phyloP scores from a whole-genome alignment of 495 filamentous ascomycete genomes.

The Penicillium alfredii region DNA sequence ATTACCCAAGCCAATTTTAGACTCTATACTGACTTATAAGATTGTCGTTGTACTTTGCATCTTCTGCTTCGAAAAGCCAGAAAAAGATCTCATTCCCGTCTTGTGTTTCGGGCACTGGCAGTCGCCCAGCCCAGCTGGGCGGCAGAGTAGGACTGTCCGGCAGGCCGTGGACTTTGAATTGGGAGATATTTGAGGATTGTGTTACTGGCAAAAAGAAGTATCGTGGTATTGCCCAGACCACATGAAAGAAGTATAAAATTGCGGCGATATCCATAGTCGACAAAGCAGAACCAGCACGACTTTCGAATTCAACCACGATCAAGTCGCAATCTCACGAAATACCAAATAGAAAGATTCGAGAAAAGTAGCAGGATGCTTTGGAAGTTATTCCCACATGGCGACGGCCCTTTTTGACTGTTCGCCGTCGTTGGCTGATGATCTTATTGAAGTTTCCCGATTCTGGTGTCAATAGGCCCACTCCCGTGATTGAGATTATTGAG shows the following conservation, averaged over 20 bases:
- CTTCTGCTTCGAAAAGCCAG: conserved; percentile 36
- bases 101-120: conserved; percentile 26
- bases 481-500: not conserved
- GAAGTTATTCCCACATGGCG: too few relatives aligned
- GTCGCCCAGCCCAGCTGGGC: conserved; percentile 38
- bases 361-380: too few relatives aligned
- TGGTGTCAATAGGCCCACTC: conserved; percentile 19
- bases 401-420: not conserved
- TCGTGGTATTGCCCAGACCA: conserved; percentile 12
- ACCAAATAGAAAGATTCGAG: too few relatives aligned
- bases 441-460: conserved; percentile 15
- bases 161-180: conserved; percentile 26
- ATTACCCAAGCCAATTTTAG: not conserved
- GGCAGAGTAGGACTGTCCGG: conserved; percentile 26
- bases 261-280: conserved; percentile 17
- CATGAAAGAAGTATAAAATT: conserved; percentile 17
- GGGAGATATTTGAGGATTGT: conserved; percentile 10
- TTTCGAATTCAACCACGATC: too few relatives aligned
- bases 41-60: conserved; percentile 26
- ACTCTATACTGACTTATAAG: conserved; percentile 28
- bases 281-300: not conserved
- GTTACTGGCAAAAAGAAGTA: conserved; percentile 3
- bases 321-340: too few relatives aligned
- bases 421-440: conserved; percentile 8
- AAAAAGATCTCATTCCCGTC: conserved; percentile 37